Evolutionary conservation across 208 protist species (phyloP).

Genomic region (Vickermania ingenoplastis): DNA sequence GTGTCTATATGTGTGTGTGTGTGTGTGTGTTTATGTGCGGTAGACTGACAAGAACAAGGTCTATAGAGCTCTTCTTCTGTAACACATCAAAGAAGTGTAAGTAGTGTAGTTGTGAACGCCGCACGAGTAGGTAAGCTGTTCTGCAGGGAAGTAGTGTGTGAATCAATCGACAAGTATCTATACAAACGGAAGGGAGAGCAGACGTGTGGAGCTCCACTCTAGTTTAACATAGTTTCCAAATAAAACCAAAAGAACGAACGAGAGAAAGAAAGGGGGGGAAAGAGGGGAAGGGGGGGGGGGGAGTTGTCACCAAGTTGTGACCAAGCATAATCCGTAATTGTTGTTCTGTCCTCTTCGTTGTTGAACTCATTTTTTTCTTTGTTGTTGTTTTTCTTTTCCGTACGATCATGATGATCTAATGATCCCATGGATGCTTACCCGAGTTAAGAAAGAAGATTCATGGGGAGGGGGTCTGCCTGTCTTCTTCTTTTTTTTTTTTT

Average conservation of each 20-base stretch:
- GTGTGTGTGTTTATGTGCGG: neutral
- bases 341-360: neutral
- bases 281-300: neutral
- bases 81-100: too few relatives aligned
- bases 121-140: too few relatives aligned
- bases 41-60: neutral
- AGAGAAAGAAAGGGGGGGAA: constrained; percentile 2
- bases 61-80: neutral
- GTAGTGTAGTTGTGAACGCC: too few relatives aligned
- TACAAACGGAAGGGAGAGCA: constrained; percentile 2
- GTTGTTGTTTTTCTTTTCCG: too few relatives aligned
- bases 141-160: neutral
- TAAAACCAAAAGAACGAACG: neutral
- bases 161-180: neutral
- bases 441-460: too few relatives aligned
- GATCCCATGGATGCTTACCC: too few relatives aligned
- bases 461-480: neutral
- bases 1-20: too few relatives aligned
- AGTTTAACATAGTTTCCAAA: neutral
- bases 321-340: neutral
- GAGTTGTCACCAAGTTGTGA: neutral
- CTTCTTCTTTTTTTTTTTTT: neutral
- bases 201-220: neutral
- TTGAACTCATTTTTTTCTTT: neutral
- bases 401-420: too few relatives aligned